Base-by-base conservation (phyloP, 371 early-diverging fungal species). In the Saksenaea vasiformis region DNA sequence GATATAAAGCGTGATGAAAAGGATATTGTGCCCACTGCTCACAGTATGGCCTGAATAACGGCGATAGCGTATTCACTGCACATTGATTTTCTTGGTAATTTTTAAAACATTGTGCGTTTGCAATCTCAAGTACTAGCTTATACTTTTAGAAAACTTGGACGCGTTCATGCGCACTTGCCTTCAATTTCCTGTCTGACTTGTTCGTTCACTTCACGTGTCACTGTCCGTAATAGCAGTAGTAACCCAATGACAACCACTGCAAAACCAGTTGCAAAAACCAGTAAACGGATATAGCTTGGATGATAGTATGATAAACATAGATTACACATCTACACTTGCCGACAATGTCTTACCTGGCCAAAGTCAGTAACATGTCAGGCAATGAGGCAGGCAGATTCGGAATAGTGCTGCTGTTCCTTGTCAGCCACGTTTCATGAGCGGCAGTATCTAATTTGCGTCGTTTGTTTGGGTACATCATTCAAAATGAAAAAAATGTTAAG, bases 1-100 rank as follows among this genome's bases (percentile, higher is more conserved):
- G 5, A 8, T 11, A n/a, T 9, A 34, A 57, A 22, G 26, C 5
- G 24, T 28, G 35, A 54, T 7, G 28, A 27, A 63, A 63, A 63
- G 56, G 63, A 57, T 57, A 63, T 44, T 59, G 41, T 65, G 31
- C 60, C 65, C 58, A 58, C 41, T 65, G 60, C 4, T 58, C 39
- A 15, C 65, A 65, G 38, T 51, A 59, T 37, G 57, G 19, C 24
- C 35, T 35, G 22, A 56, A 35, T 11, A 56, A 36, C n/a, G 57
- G 57, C 3, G 58, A 57, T 11, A 57, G 26, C n/a, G 58, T 22
- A 19, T 57, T 57, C 9, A 27, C 35, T 36, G 47, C 44, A 54
- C 65, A 65, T 26, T 65, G 59, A 35, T 65, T 60, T 39, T 60
- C 60, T 26, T 55, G 35, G 47, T 55, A 65, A 13, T 60, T 59